Evolutionary conservation across 2,329 filamentous ascomycete species (phyloP), one percentile per base, ranked within the genome.

Genomic region (Exophiala sideris): DNA sequence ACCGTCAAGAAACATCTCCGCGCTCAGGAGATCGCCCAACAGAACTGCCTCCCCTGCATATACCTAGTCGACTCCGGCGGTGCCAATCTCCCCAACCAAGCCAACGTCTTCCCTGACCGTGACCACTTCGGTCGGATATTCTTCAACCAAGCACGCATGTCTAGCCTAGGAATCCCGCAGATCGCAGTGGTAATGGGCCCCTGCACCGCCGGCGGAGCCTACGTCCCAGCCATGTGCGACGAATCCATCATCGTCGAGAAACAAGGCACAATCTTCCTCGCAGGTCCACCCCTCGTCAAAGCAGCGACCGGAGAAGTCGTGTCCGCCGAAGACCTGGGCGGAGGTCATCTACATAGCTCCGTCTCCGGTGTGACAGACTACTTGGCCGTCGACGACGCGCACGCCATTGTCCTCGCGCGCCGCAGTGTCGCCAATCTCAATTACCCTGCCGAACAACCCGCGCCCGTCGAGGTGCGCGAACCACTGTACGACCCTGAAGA

Each of bases 121-220:
- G 90, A 96, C 50, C 92, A 97, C 71, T 97, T 99, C 68, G 91
- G 92, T 34, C 89, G 92, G 62, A 96, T 97, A 69, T 99, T 99
- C 78, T 99, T 88, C 79, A 96, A 99, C 74, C 92, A 99, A 73
- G 92, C 94, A 2, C 81, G 89, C 66, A 96, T 97, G 91, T 94
- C 88, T 63, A 82, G 87, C 1, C 75, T 86, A 62, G 90, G 91
- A 3, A 95, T 97, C 58, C 92, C 92, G 1, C 92, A 97, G 68
- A 88, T 99, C 63, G 86, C 89, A 8, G 90, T 96, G 2, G 92
- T 99, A 44, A 96, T 99, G 92, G 92, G 92, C 0, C 89, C 92
- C 40, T 99, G 94, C 73, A 99, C 94, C 1, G 92, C 92, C 1
- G 92, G 92, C 47, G 92, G 92, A 45, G 92, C 92, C 20, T 97